Evolutionary conservation across 2,329 filamentous ascomycete genomes (phyloP).

Genomic region (Ceratocystiopsis minuta): DNA sequence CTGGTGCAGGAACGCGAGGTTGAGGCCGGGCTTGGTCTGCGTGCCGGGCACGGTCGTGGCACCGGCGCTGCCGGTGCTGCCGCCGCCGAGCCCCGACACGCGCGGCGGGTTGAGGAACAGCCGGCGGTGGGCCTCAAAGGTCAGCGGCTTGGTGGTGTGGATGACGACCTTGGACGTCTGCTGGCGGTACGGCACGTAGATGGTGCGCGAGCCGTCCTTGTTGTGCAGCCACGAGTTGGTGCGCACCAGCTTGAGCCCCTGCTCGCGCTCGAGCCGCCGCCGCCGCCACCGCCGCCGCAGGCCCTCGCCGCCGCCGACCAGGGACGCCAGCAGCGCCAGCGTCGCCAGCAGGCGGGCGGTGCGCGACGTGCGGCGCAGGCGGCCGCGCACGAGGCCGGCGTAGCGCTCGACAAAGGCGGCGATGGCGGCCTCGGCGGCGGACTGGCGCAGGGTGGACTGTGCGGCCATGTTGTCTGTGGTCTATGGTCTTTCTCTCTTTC

Average conservation of each 20-base stretch:
- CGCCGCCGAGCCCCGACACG: slow-evolving; percentile 57
- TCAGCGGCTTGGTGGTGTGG: slow-evolving; percentile 73
- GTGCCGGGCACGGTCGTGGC: slow-evolving; percentile 62
- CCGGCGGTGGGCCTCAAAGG: slow-evolving; percentile 87
- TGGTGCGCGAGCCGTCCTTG: slow-evolving; percentile 86
- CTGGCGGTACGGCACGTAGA: slow-evolving; percentile 85
- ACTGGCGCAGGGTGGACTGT: slow-evolving; percentile 64
- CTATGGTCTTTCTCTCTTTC: slow-evolving; percentile 6
- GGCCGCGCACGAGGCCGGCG: slow-evolving; percentile 30
- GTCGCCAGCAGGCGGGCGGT: slow-evolving; percentile 59
- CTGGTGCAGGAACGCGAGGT: slow-evolving; percentile 90
- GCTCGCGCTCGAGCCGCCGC: slow-evolving; percentile 59
- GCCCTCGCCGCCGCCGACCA: slow-evolving; percentile 64
- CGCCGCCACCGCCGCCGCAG: slow-evolving; percentile 60
- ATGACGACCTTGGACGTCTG: slow-evolving; percentile 83
- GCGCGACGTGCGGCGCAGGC: slow-evolving; percentile 46
- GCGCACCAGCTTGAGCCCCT: slow-evolving; percentile 63
- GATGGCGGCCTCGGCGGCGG: slow-evolving; percentile 48
- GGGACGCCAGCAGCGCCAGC: slow-evolving; percentile 55
- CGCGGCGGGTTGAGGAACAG: slow-evolving; percentile 84
- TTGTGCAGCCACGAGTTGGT: slow-evolving; percentile 85
- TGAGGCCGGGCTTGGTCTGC: slow-evolving; percentile 84
- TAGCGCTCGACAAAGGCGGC: slow-evolving; percentile 45
- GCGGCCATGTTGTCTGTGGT: slow-evolving; percentile 51
- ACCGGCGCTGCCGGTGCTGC: slow-evolving; percentile 27